Percentiles rank a stretch among this genome's conserved stretches.
These are phyloP conservation scores for Diaporthe ilicicola DNA, from an alignment of 2,329 filamentous ascomycete species.

Conservation along the genomic window DNA sequence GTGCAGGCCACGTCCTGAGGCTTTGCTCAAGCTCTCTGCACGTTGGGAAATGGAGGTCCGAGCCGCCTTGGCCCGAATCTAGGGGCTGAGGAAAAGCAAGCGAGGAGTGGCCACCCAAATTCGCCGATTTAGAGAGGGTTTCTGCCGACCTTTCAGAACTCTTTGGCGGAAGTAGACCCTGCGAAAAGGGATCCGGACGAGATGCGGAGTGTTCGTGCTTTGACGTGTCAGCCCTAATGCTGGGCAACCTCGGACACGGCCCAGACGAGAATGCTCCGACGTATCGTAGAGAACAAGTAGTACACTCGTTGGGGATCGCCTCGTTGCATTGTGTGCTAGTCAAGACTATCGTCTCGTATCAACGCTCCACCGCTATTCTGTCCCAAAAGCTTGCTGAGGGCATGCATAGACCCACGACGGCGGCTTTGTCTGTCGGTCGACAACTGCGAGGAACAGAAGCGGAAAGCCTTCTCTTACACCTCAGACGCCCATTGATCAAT, in stretches of 20 bases:
- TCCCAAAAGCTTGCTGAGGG: background rate
- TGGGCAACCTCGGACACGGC: conserved; percentile 27
- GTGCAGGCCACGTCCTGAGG: background rate
- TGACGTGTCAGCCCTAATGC: conserved; percentile 25
- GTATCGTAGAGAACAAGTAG: background rate
- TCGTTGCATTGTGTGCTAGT: background rate
- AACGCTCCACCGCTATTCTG: background rate
- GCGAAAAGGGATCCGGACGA: background rate
- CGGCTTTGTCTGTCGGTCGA: background rate
- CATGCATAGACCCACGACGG: background rate
- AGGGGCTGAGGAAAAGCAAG: conserved; percentile 3
- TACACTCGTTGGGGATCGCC: background rate
- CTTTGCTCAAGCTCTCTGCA: background rate
- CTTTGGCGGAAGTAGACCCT: background rate
- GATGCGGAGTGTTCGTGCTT: conserved; percentile 3
- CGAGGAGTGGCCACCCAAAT: background rate
- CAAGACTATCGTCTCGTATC: conserved; percentile 21
- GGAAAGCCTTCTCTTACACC: background rate
- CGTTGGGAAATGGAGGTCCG: conserved; percentile 2
- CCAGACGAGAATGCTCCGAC: conserved; percentile 22
- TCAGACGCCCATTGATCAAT: background rate
- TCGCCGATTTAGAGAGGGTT: background rate
- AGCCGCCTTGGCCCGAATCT: conserved; percentile 8
- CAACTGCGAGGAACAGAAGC: background rate
- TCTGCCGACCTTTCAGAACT: background rate